phyloP scores from a whole-genome alignment of 768 basidiomycete species.

The Cyclocybe aegerita region DNA sequence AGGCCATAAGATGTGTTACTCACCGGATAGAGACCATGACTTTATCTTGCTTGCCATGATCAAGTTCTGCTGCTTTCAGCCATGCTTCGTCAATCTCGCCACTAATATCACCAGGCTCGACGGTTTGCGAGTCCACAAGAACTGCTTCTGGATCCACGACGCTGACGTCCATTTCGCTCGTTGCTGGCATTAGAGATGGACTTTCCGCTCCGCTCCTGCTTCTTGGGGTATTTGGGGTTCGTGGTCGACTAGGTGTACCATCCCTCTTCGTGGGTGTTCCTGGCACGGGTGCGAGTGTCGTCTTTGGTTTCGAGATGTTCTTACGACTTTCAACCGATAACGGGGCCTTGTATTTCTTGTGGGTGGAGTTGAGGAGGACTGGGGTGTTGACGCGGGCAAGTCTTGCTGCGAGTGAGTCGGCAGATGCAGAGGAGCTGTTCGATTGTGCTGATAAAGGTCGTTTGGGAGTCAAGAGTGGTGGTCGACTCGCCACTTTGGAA shows the following conservation, averaged over 20 bases:
- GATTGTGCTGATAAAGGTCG: constrained; percentile 37
- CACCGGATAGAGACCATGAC: constrained; percentile 85
- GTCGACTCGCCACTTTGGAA: constrained; percentile 31
- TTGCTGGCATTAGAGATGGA: constrained; percentile 42
- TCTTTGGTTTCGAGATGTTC: constrained; percentile 27
- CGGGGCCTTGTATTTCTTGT: constrained; percentile 70
- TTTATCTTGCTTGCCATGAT: constrained; percentile 78
- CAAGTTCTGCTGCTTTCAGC: constrained; percentile 37
- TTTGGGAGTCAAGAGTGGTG: constrained; percentile 55
- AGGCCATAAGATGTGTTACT: constrained; percentile 5
- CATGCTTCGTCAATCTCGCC: constrained; percentile 65
- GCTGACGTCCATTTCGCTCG: constrained; percentile 76
- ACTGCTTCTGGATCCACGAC: constrained; percentile 74
- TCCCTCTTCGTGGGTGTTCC: constrained; percentile 52
- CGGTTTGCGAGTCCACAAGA: constrained; percentile 70
- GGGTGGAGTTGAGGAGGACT: constrained; percentile 22
- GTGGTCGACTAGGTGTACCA: constrained; percentile 37
- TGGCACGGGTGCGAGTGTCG: constrained; percentile 45
- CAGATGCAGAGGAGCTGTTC: constrained; percentile 18
- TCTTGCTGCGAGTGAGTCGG: constrained; percentile 15
- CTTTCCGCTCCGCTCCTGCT: constrained; percentile 46
- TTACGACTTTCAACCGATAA: constrained; percentile 45
- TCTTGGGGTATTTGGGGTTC: constrained; percentile 55
- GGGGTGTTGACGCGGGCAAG: constrained; percentile 20
- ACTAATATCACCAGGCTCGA: constrained; percentile 68